Base-by-base conservation (phyloP, 2,329 filamentous ascomycete species). In the Cladosporium sp. region DNA sequence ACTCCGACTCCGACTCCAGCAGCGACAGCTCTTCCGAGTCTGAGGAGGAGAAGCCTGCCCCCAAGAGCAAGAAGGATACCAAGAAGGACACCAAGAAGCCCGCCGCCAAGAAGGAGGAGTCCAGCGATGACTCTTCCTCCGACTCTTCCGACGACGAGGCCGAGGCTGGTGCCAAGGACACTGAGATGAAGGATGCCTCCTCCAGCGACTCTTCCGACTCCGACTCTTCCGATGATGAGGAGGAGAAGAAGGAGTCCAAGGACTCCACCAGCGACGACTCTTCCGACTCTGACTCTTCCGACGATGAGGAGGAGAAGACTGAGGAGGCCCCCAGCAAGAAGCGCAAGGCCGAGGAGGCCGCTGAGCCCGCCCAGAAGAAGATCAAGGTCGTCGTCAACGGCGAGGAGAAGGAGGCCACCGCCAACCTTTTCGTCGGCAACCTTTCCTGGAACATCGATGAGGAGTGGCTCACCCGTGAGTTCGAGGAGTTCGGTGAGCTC, bases 371-470 rank as follows among this genome's bases (percentile, higher is more conserved):
- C 13, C 66, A 77, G 53, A 88, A 88, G 80, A 87, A 86, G 77
- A 71, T 74, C 66, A 86, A 86, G 50, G 69, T 67, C 45, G 46
- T 43, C 15, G 65, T 69, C 66, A 45, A 75, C 68, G 53, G 68
- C 29, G 56, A 59, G 33, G 33, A 51, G 57, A 66, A 62, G 57
- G 69, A 72, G 49, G 67, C 76, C 52, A 69, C 75, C 62, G 74
- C 75, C 58, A 95, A 90, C 63, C 83, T 96, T 48, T 96, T 95
- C 70, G 83, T 90, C 58, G 91, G 91, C 60, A 92, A 89, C 76
- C 78, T 96, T 57, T 89, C 87, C 72, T 96, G 90, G 90, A 88
- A 84, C 66, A 77, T 95, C 47, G 88, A 94, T 61, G 91, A 95
- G 70, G 83, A 90, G 57, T 82, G 81, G 73, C 83, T 96, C 57